Conservation (phyloP, 805 yeast species). For the Deakozyma indianensis region DNA sequence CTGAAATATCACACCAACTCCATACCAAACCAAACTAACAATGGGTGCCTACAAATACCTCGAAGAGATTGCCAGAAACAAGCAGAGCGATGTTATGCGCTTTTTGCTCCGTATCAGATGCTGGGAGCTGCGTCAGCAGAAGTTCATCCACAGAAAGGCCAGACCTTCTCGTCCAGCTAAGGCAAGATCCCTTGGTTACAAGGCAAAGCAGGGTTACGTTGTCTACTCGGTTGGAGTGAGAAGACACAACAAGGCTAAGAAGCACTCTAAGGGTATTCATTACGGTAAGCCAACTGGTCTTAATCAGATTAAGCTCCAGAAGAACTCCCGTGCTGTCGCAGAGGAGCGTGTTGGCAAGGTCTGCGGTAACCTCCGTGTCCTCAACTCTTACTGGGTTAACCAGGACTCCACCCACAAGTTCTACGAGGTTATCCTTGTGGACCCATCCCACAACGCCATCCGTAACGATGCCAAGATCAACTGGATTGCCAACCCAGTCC, state of each 20-base stretch:
- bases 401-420: constrained; percentile 99
- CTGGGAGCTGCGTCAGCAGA: constrained; percentile 99
- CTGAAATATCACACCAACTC: not conserved
- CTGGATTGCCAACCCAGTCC: constrained; percentile 99
- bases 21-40: constrained; percentile 5
- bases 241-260: constrained; percentile 99
- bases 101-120: constrained; percentile 99
- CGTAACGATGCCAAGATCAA: constrained; percentile 97
- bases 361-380: constrained; percentile 97
- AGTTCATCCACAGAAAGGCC: constrained; percentile 95
- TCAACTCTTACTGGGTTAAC: constrained; percentile 99
- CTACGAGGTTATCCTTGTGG: constrained; percentile 95
- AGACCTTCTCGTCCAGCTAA: constrained; percentile 99
- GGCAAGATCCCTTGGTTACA: constrained; percentile 99
- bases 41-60: constrained; percentile 99
- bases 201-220: constrained; percentile 99
- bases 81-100: constrained; percentile 98
- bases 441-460: constrained; percentile 97
- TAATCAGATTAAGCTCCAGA: constrained; percentile 97
- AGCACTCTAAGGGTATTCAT: constrained; percentile 99
- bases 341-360: constrained; percentile 99
- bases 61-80: constrained; percentile 99
- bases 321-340: constrained; percentile 94
- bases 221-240: constrained; percentile 98
- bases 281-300: constrained; percentile 99